Base-by-base conservation (phyloP, 2,329 filamentous ascomycete genomes). In the Bimuria novae-zelandiae region DNA sequence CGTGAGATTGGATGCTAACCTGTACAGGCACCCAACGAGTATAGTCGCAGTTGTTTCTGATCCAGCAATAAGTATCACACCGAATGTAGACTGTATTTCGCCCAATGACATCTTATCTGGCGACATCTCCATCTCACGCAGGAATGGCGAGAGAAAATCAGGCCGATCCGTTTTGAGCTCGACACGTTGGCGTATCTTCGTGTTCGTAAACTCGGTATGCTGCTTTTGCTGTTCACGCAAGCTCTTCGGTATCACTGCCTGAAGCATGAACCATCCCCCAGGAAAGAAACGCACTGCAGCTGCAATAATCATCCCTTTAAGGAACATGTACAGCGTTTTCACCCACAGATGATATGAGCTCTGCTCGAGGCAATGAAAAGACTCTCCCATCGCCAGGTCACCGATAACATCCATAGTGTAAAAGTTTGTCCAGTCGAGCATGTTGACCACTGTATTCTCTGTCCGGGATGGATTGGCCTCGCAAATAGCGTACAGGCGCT, bases 371-470 rank as follows among this genome's bases (percentile, higher is more conserved):
- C 63, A 64, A 23, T 59, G 50, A 27, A 69, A 71, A 7, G 54
- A 44, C 25, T 68, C 60, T 2, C 67, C 65, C 19, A 69, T 54
- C 12, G 51, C 49, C 1, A 68, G 60, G 45, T 68, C 64, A 4
- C 60, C 60, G 27, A 66, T 61, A 3, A 65, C 55, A 43, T 57
- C 55, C 43, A 57, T 49, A 25, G 52, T 51, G 19, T 36, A 51
- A 42, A 55, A 55, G 30, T 54, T 54, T 1, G 42, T 36, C 52
- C 47, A 54, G 23, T 51, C 42, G 8, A 37, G 25, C 23, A 54
- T 41, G 41, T 54, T 54, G n/a, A 46, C 8, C 12, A 48, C 45
- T 19, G 45, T 39, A 29, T 29, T 19, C n/a, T 47, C 23, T 25
- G 3, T 19, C 22, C 17, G 12, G 4, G 3, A n/a, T 8, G 14